Evolutionary conservation across 768 basidiomycete species (phyloP).

Genomic region (Leccinum aurantiacum): DNA sequence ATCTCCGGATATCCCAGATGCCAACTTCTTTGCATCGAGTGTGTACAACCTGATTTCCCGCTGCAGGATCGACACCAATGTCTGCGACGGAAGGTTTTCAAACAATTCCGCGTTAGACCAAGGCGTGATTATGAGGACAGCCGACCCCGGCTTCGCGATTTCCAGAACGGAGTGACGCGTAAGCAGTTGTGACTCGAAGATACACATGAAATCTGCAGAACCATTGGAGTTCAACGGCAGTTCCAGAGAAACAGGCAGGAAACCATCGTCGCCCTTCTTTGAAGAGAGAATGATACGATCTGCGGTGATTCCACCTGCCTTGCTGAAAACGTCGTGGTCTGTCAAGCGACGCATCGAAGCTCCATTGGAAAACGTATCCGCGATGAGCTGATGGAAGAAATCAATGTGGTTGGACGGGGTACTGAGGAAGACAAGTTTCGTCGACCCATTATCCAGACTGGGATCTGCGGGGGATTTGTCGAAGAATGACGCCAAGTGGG

Average conservation of each 20-base stretch:
- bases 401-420: constrained; percentile 45
- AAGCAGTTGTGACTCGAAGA: constrained; percentile 75
- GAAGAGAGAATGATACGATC: constrained; percentile 68
- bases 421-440: constrained; percentile 56
- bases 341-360: constrained; percentile 62
- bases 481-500: constrained; percentile 37
- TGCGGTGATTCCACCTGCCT: constrained; percentile 65
- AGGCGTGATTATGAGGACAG: constrained; percentile 69
- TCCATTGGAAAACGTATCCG: constrained; percentile 55
- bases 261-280: constrained; percentile 36
- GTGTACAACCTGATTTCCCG: constrained; percentile 58
- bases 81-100: constrained; percentile 57
- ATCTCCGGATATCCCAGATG: constrained; percentile 34
- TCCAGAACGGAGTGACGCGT: constrained; percentile 74
- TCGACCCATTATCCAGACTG: constrained; percentile 24
- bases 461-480: constrained; percentile 29
- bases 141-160: constrained; percentile 62
- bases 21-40: constrained; percentile 57
- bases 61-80: constrained; percentile 42
- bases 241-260: constrained; percentile 52
- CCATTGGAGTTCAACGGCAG: constrained; percentile 58
- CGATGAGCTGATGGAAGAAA: constrained; percentile 48
- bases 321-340: constrained; percentile 75
- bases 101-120: constrained; percentile 78
- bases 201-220: constrained; percentile 65